Percentiles rank a stretch among this genome's conserved stretches.
Evolutionary conservation across 2,329 filamentous ascomycete species (phyloP).

Genomic region (Ascochyta clinopodiicola): DNA sequence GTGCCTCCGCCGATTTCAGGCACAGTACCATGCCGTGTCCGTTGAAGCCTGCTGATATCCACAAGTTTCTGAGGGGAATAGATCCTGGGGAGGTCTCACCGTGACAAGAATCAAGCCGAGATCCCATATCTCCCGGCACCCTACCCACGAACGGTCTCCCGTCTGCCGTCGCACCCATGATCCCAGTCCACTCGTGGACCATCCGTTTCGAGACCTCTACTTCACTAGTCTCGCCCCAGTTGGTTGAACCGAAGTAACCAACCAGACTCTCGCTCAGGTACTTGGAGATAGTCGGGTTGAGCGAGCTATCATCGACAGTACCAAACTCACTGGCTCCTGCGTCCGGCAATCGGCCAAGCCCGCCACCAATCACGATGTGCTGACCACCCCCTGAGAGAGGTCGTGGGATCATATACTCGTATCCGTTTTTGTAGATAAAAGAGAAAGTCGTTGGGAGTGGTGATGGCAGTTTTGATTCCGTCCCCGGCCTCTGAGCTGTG

Average conservation of each 20-base stretch:
- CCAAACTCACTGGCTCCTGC: slow-evolving; percentile 60
- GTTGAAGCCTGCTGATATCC: slow-evolving; percentile 66
- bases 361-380: slow-evolving; percentile 69
- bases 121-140: slow-evolving; percentile 46
- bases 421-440: slow-evolving; percentile 66
- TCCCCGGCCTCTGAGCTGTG: slow-evolving; percentile 47
- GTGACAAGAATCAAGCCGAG: background rate
- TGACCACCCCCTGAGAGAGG: slow-evolving; percentile 49
- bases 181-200: slow-evolving; percentile 55
- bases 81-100: background rate
- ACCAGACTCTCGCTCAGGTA: slow-evolving; percentile 54
- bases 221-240: slow-evolving; percentile 43
- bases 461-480: slow-evolving; percentile 43
- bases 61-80: slow-evolving; percentile 50
- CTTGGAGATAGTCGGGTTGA: slow-evolving; percentile 59
- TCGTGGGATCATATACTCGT: slow-evolving; percentile 71
- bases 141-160: slow-evolving; percentile 56
- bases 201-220: slow-evolving; percentile 32
- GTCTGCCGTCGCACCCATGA: slow-evolving; percentile 61
- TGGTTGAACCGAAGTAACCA: slow-evolving; percentile 58
- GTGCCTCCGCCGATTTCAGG: slow-evolving; percentile 64
- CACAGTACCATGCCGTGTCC: slow-evolving; percentile 71
- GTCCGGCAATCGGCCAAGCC: slow-evolving; percentile 52
- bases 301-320: slow-evolving; percentile 62
- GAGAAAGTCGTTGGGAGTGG: slow-evolving; percentile 63